Conservation (phyloP, 148 eudicot genomes). For the Heliosperma pusillum region DNA sequence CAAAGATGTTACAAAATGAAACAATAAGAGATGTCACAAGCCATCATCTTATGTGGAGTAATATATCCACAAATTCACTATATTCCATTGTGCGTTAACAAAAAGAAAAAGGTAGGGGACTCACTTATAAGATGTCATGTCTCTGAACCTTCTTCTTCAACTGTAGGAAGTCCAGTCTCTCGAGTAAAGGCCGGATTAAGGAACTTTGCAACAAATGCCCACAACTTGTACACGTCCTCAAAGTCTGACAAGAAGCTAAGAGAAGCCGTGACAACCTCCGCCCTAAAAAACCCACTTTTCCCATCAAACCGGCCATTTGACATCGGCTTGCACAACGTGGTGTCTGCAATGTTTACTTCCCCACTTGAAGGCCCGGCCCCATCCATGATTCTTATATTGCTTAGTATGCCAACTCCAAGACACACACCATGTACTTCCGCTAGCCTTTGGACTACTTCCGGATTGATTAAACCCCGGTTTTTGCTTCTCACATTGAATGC, state of each 20-base stretch:
- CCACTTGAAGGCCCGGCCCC: conserved; percentile 48
- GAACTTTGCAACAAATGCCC: conserved; percentile 90
- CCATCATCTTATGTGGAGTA: conserved; percentile 7
- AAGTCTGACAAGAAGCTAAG: conserved; percentile 81
- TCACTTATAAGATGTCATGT: conserved; percentile 18
- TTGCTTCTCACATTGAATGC: conserved; percentile 82
- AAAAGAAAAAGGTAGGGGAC: neutral
- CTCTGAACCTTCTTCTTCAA: conserved; percentile 53
- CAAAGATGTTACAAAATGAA: conserved; percentile 9
- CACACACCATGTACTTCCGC: conserved; percentile 76
- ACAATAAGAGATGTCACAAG: conserved; percentile 5
- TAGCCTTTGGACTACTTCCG: conserved; percentile 73
- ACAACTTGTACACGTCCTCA: conserved; percentile 84
- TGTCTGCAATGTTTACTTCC: conserved; percentile 50
- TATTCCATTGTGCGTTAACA: conserved; percentile 7
- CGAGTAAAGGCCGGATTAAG: conserved; percentile 60
- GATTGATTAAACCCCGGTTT: conserved; percentile 59
- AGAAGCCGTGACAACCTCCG: conserved; percentile 91
- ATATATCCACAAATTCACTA: conserved; percentile 9
- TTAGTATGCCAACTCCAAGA: conserved; percentile 84
- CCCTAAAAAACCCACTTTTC: conserved; percentile 65
- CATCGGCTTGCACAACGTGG: conserved; percentile 80
- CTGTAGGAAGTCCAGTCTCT: conserved; percentile 56
- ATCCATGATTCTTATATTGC: conserved; percentile 61
- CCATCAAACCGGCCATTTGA: conserved; percentile 51